phyloP scores from a whole-genome alignment of 2,329 filamentous ascomycete genomes.

The Penicillium sp. region DNA sequence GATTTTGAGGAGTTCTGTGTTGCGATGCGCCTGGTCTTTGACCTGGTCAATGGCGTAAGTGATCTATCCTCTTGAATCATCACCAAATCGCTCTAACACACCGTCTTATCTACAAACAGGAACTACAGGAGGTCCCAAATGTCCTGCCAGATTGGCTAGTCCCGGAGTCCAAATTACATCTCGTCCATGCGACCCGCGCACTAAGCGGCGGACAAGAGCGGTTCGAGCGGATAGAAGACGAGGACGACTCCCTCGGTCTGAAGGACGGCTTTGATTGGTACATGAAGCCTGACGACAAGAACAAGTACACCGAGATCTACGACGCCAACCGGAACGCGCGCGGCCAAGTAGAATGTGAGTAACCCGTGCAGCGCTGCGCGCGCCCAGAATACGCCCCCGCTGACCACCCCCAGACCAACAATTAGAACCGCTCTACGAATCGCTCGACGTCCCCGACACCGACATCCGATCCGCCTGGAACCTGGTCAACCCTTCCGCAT shows the following conservation, averaged over 20 bases:
- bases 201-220: constrained; percentile 74
- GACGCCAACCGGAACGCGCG: constrained; percentile 83
- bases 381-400: background rate
- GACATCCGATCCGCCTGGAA: constrained; percentile 95
- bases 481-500: constrained; percentile 87
- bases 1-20: constrained; percentile 99
- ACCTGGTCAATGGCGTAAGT: constrained; percentile 87
- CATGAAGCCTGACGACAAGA: constrained; percentile 87
- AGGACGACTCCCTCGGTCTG: constrained; percentile 76
- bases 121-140: constrained; percentile 83
- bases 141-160: constrained; percentile 93
- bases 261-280: constrained; percentile 99
- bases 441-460: constrained; percentile 62
- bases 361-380: background rate
- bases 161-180: constrained; percentile 88
- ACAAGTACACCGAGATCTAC: constrained; percentile 97
- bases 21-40: constrained; percentile 96
- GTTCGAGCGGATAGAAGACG: constrained; percentile 78
- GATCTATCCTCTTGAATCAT: background rate
- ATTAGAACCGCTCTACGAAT: constrained; percentile 78
- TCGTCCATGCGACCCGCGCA: constrained; percentile 78
- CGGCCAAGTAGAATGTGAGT: constrained; percentile 75
- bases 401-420: constrained; percentile 59
- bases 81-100: constrained; percentile 6
- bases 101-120: constrained; percentile 50